Base-by-base conservation (phyloP, 2,329 filamentous ascomycete genomes). In the Geosmithia flava region DNA sequence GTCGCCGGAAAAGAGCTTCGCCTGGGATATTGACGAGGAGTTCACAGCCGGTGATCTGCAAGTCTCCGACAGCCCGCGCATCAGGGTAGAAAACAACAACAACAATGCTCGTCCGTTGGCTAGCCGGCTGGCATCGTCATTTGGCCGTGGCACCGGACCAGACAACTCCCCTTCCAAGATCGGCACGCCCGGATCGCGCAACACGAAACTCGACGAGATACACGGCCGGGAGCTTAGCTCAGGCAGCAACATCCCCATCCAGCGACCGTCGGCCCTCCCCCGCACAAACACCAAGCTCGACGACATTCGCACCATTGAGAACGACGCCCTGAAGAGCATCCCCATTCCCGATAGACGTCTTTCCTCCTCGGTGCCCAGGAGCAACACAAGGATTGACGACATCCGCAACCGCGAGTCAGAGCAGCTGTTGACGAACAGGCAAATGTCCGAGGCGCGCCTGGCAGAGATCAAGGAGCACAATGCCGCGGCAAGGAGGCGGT, bases 41-140 rank as follows among this genome's bases (percentile, higher is more conserved):
- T 78, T 80, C 53, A 79, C 76, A 1, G 75, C 70, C 11, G 68
- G 69, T 42, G 75, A 79, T 50, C 50, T 79, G 40, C 74, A 78
- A 49, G 56, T 75, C 33, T 80, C 76, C 0, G 66, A 73, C 52
- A 80, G 75, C 51, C 76, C 76, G n/a, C 70, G 72, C 30, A 67
- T 79, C 47, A 63, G 59, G 27, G 60, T 68, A 20, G 59, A 54
- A 23, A 59, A 60, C 29, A 27, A 27, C 23, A 27, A 27, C 23
- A 27, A 27, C 23, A 27, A 13, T 37, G 33, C 33, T 37, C 59
- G 62, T 29, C 67, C 62, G 1, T 66, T 66, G 48, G 63, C 58
- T 11, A 59, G 60, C 45, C 61, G 64, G 11, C 58, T 63, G 6
- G 53, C 56, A 7, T 62, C 63, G 29, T 11, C 11, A 13, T 16